Conservation (phyloP, 345 rosid species). For the Lepidium africanum region DNA sequence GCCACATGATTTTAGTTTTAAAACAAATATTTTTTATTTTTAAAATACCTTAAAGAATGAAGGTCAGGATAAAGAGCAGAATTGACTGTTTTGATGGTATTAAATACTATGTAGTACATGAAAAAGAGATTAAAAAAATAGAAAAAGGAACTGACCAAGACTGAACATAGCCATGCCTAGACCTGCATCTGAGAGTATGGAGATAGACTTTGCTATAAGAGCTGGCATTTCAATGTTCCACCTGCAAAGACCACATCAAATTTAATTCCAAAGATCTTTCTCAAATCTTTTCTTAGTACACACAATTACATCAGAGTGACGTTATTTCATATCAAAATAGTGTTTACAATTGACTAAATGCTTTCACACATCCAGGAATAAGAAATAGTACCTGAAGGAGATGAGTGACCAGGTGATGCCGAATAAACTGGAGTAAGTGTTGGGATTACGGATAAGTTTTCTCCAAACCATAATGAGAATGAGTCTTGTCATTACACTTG, state of each 20-base stretch:
- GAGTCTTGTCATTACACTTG: conserved; percentile 97
- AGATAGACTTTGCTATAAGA: conserved; percentile 86
- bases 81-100: conserved; percentile 18
- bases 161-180: conserved; percentile 99
- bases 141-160: conserved; percentile 69
- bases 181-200: conserved; percentile 99
- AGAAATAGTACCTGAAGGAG: conserved; percentile 60
- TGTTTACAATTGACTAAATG: background rate
- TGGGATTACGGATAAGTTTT: conserved; percentile 95
- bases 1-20: conserved; percentile 4
- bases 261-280: conserved; percentile 20
- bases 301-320: background rate
- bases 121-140: background rate
- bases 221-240: conserved; percentile 96
- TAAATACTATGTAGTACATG: conserved; percentile 8
- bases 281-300: conserved; percentile 8
- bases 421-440: conserved; percentile 89
- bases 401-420: conserved; percentile 92
- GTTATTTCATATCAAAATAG: background rate
- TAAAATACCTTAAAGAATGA: background rate
- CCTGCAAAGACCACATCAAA: conserved; percentile 44
- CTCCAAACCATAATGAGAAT: conserved; percentile 99
- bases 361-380: background rate
- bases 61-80: conserved; percentile 14
- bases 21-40: background rate